phyloP scores from a whole-genome alignment of 1,139 yeast species.

The Suhomyces guaymorum region DNA sequence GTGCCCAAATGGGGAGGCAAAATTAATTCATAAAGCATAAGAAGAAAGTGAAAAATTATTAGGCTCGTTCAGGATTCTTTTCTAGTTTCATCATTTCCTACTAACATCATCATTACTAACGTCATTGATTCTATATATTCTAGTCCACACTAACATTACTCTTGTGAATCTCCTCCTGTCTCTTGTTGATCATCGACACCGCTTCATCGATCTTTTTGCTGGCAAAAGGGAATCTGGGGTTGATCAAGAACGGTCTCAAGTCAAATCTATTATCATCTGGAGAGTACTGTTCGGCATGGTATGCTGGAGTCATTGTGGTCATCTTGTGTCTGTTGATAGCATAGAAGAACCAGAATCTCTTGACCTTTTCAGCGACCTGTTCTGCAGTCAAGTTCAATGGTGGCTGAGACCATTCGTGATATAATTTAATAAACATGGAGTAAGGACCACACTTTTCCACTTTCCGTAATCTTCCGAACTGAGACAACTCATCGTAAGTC shows the following conservation, averaged over 20 bases:
- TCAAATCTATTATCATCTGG: conserved; percentile 98
- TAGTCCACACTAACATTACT: conserved; percentile 18
- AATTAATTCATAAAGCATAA: conserved; percentile 25
- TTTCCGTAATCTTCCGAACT: conserved; percentile 90
- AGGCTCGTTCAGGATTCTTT: too few species aligned
- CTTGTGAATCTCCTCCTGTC: conserved; percentile 28
- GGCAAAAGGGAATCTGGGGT: conserved; percentile 91
- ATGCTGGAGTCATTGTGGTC: conserved; percentile 94
- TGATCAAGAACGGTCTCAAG: conserved; percentile 86
- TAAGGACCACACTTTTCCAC: conserved; percentile 95
- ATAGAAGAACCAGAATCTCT: conserved; percentile 86
- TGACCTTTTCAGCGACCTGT: conserved; percentile 88
- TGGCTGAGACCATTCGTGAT: conserved; percentile 89
- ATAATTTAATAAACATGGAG: conserved; percentile 84
- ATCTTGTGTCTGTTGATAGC: conserved; percentile 95
- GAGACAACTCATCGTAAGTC: conserved; percentile 89
- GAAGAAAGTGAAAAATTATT: neutral
- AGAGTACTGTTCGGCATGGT: conserved; percentile 96
- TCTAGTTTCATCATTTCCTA: too few species aligned
- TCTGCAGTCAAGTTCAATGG: conserved; percentile 67
- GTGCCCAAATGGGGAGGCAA: conserved; percentile 56
- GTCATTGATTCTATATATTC: neutral
- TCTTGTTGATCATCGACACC: conserved; percentile 53
- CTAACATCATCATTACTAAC: too few species aligned
- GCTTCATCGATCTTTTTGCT: conserved; percentile 81